Evolutionary conservation across 2,329 filamentous ascomycete species (phyloP).

Genomic region (Fusarium tuaranense): DNA sequence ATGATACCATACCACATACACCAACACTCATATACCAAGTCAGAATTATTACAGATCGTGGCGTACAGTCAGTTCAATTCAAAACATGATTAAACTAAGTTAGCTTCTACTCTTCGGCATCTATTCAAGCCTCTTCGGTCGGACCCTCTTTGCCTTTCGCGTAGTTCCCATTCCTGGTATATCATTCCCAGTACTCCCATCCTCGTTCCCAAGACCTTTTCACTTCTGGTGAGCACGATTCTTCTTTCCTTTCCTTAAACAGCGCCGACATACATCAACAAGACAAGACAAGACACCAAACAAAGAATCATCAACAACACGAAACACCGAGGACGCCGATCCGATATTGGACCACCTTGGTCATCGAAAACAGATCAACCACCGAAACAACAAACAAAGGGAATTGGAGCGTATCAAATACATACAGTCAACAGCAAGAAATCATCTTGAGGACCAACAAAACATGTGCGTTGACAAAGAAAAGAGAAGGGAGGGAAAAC

Average conservation of each 20-base stretch:
- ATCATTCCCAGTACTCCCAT: conserved; percentile 20
- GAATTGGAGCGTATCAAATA: neutral
- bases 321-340: conserved; percentile 30
- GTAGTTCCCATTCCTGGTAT: conserved; percentile 4
- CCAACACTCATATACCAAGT: neutral
- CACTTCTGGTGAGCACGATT: neutral
- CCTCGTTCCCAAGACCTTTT: neutral
- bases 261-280: neutral
- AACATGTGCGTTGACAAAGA: conserved; percentile 5
- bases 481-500: neutral
- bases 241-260: neutral
- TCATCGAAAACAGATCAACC: neutral
- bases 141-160: neutral
- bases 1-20: conserved; percentile 16
- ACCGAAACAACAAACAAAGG: neutral
- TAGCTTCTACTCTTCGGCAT: neutral
- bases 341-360: neutral
- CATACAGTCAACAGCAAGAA: conserved; percentile 8
- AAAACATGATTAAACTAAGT: neutral
- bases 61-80: neutral
- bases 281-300: conserved; percentile 1
- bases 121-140: neutral
- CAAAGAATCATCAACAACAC: conserved; percentile 5
- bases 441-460: neutral
- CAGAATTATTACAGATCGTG: neutral